These are phyloP conservation scores for Fusarium proliferatum DNA, from an alignment of 2,329 filamentous ascomycete species.

Conservation along the genomic window DNA sequence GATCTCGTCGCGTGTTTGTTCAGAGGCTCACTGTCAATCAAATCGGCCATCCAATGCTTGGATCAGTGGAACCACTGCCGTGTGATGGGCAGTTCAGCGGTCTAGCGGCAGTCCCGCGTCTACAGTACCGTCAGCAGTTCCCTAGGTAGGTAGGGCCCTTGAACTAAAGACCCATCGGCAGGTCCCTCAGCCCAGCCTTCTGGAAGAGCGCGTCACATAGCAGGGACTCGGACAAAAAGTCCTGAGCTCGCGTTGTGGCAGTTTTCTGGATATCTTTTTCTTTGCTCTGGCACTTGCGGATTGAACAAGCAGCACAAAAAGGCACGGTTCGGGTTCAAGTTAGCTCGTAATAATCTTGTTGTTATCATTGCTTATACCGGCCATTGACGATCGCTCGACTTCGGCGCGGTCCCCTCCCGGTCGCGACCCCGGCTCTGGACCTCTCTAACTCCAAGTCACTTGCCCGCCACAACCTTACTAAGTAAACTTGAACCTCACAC, in stretches of 20 bases:
- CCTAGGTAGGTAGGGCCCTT: not conserved
- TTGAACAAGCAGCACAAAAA: not conserved
- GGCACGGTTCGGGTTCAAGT: not conserved
- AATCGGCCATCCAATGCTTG: not conserved
- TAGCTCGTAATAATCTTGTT: not conserved
- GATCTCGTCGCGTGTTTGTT: not conserved
- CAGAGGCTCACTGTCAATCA: not conserved
- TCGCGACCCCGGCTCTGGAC: constrained; percentile 32
- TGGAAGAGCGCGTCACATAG: constrained; percentile 33
- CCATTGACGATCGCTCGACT: not conserved
- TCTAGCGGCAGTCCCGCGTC: constrained; percentile 6
- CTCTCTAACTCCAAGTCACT: constrained; percentile 27
- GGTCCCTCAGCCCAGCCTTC: constrained; percentile 16
- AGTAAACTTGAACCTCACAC: constrained; percentile 35
- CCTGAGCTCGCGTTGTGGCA: constrained; percentile 15
- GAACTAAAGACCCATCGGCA: too few relatives aligned
- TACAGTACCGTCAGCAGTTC: not conserved
- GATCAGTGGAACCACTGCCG: constrained; percentile 1
- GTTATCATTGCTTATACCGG: not conserved
- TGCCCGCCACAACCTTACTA: constrained; percentile 29
- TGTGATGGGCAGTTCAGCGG: constrained; percentile 25
- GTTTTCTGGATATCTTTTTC: not conserved
- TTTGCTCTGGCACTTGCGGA: not conserved
- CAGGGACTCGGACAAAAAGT: constrained; percentile 6
- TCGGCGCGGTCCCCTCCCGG: constrained; percentile 26